Base-by-base conservation (phyloP, 148 eudicot genomes). In the Arctostaphylos glauca region DNA sequence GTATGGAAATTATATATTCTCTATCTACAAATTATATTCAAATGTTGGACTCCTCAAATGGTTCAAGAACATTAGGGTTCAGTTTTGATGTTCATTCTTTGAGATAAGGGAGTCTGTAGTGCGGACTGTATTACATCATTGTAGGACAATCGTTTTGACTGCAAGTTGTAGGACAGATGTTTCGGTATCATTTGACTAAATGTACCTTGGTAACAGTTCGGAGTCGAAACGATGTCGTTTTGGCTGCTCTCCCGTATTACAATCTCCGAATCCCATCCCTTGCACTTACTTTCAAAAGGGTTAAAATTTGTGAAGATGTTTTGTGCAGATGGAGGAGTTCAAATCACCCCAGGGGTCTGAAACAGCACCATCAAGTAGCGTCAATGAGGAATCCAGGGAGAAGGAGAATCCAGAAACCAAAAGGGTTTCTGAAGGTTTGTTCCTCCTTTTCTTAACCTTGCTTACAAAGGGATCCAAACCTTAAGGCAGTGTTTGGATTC, bases 241-340 rank as follows among this genome's bases (percentile, higher is more conserved):
- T 31, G 38, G 38, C 38, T 31, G 38, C 38, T 31, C 9, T 14
- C 19, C 43, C 13, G 54, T 50, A 50, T 8, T 41, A 10, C n/a
- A n/a, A n/a, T n/a, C n/a, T n/a, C n/a, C n/a, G n/a, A n/a, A n/a
- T n/a, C n/a, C n/a, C n/a, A n/a, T n/a, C n/a, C n/a, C n/a, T n/a
- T n/a, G 38, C 21, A 31, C 38, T 31, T 3, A 10, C 43, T 67
- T 31, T 25, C 23, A n/a, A 67, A 23, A 31, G 6, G 16, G 44
- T 8, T 67, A 55, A 59, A 64, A 23, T 64, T 10, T 31, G 14
- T 79, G 38, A 47, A 21, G 52, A 13, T 47, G 12, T 9, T 83
- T 75, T 38, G 18, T 78, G 82, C 76, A 90, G 92, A 88, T 90
- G 92, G 86, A 81, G 47, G 92, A 84, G 74, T 88, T 87, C 79